phyloP scores from a whole-genome alignment of 495 filamentous ascomycete genomes.

The Daldinia decipiens region DNA sequence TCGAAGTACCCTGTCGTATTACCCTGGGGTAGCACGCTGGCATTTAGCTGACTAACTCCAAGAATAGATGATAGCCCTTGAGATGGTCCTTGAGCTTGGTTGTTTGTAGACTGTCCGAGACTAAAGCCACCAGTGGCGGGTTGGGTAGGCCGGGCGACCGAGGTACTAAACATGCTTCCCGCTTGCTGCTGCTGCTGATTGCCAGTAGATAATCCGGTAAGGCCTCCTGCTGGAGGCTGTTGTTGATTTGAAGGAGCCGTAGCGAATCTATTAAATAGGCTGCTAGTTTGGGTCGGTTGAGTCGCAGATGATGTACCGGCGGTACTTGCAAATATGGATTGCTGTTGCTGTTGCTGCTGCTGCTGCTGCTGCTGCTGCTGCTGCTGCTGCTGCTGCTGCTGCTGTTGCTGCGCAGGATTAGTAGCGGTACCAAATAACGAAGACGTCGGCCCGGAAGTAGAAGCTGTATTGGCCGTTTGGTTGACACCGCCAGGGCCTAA shows the following conservation, averaged over 20 bases:
- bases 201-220: conserved; percentile 17
- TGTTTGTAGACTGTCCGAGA: conserved; percentile 28
- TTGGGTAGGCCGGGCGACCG: conserved; percentile 22
- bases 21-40: conserved; percentile 35
- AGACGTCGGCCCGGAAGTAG: conserved; percentile 10
- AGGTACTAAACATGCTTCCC: conserved; percentile 35
- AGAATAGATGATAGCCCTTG: conserved; percentile 32
- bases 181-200: conserved; percentile 33
- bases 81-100: conserved; percentile 20
- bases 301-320: conserved; percentile 7
- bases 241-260: conserved; percentile 15
- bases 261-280: background rate
- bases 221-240: conserved; percentile 18
- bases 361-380: conserved; percentile 13
- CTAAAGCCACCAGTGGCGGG: conserved; percentile 21
- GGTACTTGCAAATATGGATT: conserved; percentile 10
- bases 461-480: conserved; percentile 19
- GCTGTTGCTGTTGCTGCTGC: conserved; percentile 10
- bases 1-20: conserved; percentile 80
- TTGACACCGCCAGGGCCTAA: conserved; percentile 21
- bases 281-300: conserved; percentile 18
- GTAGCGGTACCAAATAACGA: conserved; percentile 16
- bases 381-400: conserved; percentile 12
- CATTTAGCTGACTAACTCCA: conserved; percentile 36
- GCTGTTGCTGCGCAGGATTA: conserved; percentile 18